Conservation (phyloP, 441 rosid species). For the Corymbia citriodora region DNA sequence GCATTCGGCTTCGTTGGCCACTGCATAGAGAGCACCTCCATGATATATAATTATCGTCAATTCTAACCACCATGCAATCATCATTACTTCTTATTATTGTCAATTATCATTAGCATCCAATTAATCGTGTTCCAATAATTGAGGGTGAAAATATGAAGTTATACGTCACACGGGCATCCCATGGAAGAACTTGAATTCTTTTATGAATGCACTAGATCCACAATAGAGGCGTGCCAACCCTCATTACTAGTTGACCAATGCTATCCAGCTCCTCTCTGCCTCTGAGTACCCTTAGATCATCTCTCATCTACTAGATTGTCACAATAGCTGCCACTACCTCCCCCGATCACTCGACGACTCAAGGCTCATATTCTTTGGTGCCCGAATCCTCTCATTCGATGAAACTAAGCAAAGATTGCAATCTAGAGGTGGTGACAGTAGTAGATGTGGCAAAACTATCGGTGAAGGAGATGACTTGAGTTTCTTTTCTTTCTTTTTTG, state of each 20-base stretch:
- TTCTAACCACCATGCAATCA: not conserved
- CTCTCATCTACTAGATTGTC: not conserved
- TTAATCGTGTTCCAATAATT: not conserved
- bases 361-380: not conserved
- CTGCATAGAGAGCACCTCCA: not conserved
- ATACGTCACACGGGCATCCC: fast-evolving
- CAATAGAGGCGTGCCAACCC: not conserved
- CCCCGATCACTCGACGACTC: not conserved
- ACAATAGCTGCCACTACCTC: not conserved
- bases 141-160: too few species aligned
- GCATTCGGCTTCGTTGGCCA: not conserved
- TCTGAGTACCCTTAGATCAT: not conserved
- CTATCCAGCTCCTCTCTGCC: not conserved
- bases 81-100: too few species aligned
- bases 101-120: not conserved
- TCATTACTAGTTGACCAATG: not conserved
- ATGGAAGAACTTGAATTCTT: too few species aligned
- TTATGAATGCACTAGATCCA: too few species aligned
- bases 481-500: too few species aligned
- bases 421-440: not conserved
- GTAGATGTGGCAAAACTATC: not conserved
- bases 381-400: not conserved
- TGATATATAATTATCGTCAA: not conserved
- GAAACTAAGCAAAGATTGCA: not conserved
- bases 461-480: not conserved